Base-by-base conservation (phyloP, 441 rosid species). In the Francoa sonchifolia region DNA sequence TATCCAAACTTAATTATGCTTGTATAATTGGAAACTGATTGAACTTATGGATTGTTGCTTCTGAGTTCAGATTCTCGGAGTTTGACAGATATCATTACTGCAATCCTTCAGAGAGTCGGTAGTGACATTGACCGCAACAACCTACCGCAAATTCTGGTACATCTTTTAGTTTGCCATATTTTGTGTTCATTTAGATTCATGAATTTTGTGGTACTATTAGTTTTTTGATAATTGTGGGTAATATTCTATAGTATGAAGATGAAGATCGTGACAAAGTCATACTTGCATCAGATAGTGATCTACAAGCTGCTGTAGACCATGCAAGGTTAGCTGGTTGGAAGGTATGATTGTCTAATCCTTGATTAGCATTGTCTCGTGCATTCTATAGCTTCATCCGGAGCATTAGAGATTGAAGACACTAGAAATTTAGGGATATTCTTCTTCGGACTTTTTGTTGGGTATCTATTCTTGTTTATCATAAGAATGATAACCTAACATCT, bases 241-340 rank as follows among this genome's bases (percentile, higher is more conserved):
- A 27, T 34, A 17, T 36, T 56, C 16, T 49, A 29, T 57, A 90
- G 99, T 86, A 90, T 44, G 99, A 90, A 66, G 99, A 90, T 33
- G 99, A 82, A 56, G 99, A 90, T 61, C 79, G 50, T 19, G 99
- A 90, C 63, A 82, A 81, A 77, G 95, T 86, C 50, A 74, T 86
- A 50, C 58, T 90, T 51, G 85, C 83, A 52, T 78, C 95, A 22
- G 99, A 90, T 34, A 53, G 55, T 39, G 99, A 90, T 57, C 95
- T 90, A 48, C 36, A 47, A 29, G 74, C 79, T 18, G 95, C 99
- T 11, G 79, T 90, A 22, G 94, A 90, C 25, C 95, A 82, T 57
- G 96, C 94, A 33, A 82, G 69, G 61, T 71, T 64, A 56, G 71
- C 71, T 50, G 90, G 90, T 43, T 76, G 82, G 78, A 82, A 82